Evolutionary conservation across 2,329 filamentous ascomycete species (phyloP), one percentile per base, ranked within the genome.

Genomic region (Fusarium sp.): DNA sequence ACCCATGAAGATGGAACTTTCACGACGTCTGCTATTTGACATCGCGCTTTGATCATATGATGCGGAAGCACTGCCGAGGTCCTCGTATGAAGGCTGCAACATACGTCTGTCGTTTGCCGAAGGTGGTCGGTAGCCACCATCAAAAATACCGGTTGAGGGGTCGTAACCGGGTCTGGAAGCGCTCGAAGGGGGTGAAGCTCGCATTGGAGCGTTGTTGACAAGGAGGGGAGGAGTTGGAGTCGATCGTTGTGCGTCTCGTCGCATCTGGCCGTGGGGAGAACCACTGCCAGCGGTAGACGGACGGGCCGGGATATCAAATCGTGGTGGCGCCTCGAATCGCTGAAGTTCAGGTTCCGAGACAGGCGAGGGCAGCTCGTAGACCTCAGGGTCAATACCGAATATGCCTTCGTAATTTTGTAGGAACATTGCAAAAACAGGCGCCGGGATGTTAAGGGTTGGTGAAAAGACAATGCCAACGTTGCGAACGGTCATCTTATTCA

Each of bases 391-490:
- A 45, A 90, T 85, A 20, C 91, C 91, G 76, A 98, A 99, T 47
- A 99, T 95, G 41, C 86, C 87, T 67, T 92, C 87, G 76, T 93
- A 97, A 75, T 98, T 94, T 69, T 96, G 94, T 60, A 99, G 85
- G 79, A 99, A 96, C 78, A 97, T 87, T 5, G 94, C 94, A 77
- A 99, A 97, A 12, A 99, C 91, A 0, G 95, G 94, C 0, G 94
- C 94, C 0, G 96, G 95, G 42, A 99, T 97, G 78, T 98, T 98
- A 55, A 99, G 86, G 0, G 96, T 98, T 1, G 96, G 96, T 16
- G 96, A 97, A 79, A 99, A 99, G 58, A 99, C 95, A 73, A 99
- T 98, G 69, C 96, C 95, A 56, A 99, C 93, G 76, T 99, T 99
- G 70, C 95, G 90, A 54, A 97, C 92, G 12, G 92, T 97, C 96